phyloP scores from a whole-genome alignment of 2,329 filamentous ascomycete species.

The Cryphonectria parasitica region DNA sequence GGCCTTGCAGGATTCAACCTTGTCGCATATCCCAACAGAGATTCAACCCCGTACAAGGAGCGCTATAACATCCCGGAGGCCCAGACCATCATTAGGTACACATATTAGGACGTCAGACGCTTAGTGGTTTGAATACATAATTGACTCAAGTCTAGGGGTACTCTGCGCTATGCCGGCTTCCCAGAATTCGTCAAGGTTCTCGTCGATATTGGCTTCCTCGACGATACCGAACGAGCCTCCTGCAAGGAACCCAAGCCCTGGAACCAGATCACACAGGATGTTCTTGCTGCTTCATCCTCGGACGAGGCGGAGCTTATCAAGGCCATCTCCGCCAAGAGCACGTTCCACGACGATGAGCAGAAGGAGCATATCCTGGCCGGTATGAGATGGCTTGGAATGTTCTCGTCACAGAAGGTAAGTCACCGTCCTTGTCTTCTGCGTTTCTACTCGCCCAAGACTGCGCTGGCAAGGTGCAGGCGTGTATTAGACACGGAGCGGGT shows the following conservation, averaged over 20 bases:
- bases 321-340: conserved; percentile 79
- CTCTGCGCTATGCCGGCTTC: conserved; percentile 89
- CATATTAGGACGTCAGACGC: background rate
- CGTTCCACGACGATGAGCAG: conserved; percentile 69
- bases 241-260: conserved; percentile 72
- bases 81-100: conserved; percentile 8
- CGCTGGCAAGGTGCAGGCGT: background rate
- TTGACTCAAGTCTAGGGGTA: conserved; percentile 83
- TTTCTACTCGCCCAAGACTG: background rate
- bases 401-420: conserved; percentile 83
- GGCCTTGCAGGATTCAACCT: conserved; percentile 67
- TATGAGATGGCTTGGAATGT: conserved; percentile 70
- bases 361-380: conserved; percentile 74
- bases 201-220: conserved; percentile 88
- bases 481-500: background rate
- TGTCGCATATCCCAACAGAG: conserved; percentile 91
- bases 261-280: conserved; percentile 82
- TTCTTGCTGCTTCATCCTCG: conserved; percentile 70
- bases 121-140: conserved; percentile 38
- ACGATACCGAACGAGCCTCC: conserved; percentile 69
- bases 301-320: conserved; percentile 73
- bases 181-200: conserved; percentile 82
- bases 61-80: conserved; percentile 88
- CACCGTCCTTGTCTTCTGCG: conserved; percentile 66
- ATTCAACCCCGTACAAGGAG: conserved; percentile 83